phyloP scores from a whole-genome alignment of 2,329 filamentous ascomycete genomes.

The Colletotrichum sp. region DNA sequence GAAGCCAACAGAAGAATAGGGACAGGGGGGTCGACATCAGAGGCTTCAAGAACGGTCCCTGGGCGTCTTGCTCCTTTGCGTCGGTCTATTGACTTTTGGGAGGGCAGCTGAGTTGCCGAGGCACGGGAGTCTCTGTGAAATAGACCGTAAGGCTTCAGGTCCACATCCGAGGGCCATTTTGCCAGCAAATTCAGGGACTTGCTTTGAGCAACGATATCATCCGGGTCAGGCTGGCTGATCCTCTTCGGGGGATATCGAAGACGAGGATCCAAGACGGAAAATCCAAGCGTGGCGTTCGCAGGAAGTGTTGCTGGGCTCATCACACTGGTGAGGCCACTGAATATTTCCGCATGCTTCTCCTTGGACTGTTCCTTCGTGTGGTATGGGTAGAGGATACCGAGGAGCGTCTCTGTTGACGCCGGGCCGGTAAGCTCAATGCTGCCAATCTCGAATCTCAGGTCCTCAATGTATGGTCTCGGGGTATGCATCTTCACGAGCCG shows the following conservation, averaged over 20 bases:
- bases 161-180: conserved; percentile 69
- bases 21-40: conserved; percentile 72
- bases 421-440: conserved; percentile 67
- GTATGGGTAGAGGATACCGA: conserved; percentile 68
- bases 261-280: conserved; percentile 80
- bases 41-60: conserved; percentile 64
- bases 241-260: conserved; percentile 76
- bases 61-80: conserved; percentile 69
- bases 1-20: conserved; percentile 75
- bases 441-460: conserved; percentile 71
- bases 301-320: conserved; percentile 76
- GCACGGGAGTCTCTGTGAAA: conserved; percentile 74
- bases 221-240: conserved; percentile 42
- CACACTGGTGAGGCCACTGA: conserved; percentile 59
- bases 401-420: conserved; percentile 78
- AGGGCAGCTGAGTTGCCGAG: conserved; percentile 68
- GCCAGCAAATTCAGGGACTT: conserved; percentile 66
- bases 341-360: conserved; percentile 51
- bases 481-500: conserved; percentile 63
- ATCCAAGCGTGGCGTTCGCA: conserved; percentile 70
- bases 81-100: conserved; percentile 82
- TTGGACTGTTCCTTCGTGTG: conserved; percentile 33
- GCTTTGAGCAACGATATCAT: conserved; percentile 38
- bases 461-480: conserved; percentile 68
- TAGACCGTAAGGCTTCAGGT: conserved; percentile 54